Evolutionary conservation across 768 basidiomycete genomes (phyloP), one percentile per base, ranked within the genome.

Genomic region (Sporobolomyces phaffii): DNA sequence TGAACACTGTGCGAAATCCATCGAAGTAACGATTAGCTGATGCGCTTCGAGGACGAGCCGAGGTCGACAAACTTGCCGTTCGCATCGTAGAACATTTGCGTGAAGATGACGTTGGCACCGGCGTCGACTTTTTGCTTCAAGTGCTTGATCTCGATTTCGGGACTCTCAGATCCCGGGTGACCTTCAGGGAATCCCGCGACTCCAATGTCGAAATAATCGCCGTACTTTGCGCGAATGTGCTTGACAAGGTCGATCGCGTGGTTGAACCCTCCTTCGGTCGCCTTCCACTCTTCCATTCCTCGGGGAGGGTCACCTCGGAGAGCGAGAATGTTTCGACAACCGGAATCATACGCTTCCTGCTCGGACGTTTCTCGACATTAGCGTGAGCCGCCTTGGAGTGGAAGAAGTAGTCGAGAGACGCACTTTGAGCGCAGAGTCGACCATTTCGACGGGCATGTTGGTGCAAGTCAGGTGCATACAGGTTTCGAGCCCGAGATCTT

Each of bases 401-500:
- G 8, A 18, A 18, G 34, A 4, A 31, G 17, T 2, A 24, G 28
- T 18, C 22, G 24, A 50, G 38, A 10, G 8, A 33, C 65, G 24
- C 68, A 82, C 83, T 90, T 81, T 80, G 51, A 99, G 80, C 36
- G 96, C 94, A 72, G 87, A 84, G 80, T 97, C 91, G 33, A 99
- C 89, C 78, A 96, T 97, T 77, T 90, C 88, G 75, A 83, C 83
- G 14, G 92, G 92, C 94, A 99, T 98, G 80, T 94, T 96, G 60
- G 96, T 98, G 77, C 96, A 99, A 51, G 94, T 98, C 70, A 99
- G 79, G 80, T 99, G 96, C 96, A 99, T 98, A 80, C 92, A 97
- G 28, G 94, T 98, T 80, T 98, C 96, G 33, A 98, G 83, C 0
- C 93, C 96, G 77, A 99, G 65, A 62, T 86, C 84, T 10, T 62